Evolutionary conservation across 805 yeast genomes (phyloP).

Genomic region (Hanseniaspora pseudoguilliermondii): DNA sequence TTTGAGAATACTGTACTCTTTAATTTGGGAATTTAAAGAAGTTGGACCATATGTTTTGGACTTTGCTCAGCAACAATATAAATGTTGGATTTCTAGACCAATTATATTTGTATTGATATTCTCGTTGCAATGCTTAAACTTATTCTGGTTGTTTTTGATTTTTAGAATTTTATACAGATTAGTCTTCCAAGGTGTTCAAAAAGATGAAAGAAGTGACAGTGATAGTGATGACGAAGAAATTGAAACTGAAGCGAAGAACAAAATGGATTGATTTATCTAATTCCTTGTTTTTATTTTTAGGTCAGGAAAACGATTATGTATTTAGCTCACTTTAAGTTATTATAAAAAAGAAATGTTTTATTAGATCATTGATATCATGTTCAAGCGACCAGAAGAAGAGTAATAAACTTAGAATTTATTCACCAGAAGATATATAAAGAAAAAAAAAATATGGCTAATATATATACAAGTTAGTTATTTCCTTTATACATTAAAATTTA

Average conservation of each 20-base stretch:
- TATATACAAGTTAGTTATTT: neutral
- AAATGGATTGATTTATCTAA: neutral
- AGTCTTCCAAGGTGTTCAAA: slow-evolving; percentile 43
- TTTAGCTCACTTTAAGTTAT: no score
- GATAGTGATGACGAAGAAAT: slow-evolving; percentile 44
- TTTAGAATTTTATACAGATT: slow-evolving; percentile 62
- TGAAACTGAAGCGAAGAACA: slow-evolving; percentile 23
- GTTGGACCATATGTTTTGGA: slow-evolving; percentile 72
- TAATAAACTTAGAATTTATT: no score
- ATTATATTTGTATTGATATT: slow-evolving; percentile 68
- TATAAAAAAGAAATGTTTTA: no score
- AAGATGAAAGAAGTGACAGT: slow-evolving; percentile 80
- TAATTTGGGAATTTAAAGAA: slow-evolving; percentile 70
- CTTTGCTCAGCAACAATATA: slow-evolving; percentile 86
- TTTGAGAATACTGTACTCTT: slow-evolving; percentile 67
- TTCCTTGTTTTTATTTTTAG: neutral
- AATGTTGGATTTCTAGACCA: slow-evolving; percentile 89
- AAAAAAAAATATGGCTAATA: neutral
- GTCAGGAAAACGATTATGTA: neutral
- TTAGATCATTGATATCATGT: no score
- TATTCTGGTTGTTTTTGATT: slow-evolving; percentile 79
- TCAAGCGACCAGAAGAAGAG: no score
- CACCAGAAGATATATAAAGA: neutral
- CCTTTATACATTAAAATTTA: neutral
- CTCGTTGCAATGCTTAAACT: slow-evolving; percentile 73